Percentiles rank a stretch among this genome's conserved stretches.
These are phyloP conservation scores for Leersia perrieri DNA, from an alignment of 176 grass and related monocot species.

Conservation along the genomic window DNA sequence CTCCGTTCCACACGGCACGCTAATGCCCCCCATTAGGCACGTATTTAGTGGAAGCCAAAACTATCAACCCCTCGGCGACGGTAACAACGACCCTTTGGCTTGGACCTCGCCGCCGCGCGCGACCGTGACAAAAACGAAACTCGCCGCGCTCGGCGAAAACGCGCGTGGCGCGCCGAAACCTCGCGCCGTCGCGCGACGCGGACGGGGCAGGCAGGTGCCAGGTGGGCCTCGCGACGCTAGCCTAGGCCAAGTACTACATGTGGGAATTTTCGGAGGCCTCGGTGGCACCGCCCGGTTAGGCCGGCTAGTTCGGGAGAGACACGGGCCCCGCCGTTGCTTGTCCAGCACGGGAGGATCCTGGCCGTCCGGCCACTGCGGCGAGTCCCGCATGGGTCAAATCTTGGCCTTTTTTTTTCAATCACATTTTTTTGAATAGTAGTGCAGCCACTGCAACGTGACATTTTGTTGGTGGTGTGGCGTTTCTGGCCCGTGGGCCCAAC, in stretches of 20 bases:
- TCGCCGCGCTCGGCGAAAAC: background rate
- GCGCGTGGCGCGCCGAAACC: too few species aligned
- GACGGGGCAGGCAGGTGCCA: background rate
- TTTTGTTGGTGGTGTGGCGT: background rate
- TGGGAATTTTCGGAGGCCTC: background rate
- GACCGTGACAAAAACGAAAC: background rate
- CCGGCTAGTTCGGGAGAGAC: background rate
- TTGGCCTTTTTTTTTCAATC: background rate
- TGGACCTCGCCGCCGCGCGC: background rate
- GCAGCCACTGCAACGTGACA: too few species aligned
- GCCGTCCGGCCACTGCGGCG: background rate
- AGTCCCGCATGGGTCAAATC: slow-evolving; percentile 5
- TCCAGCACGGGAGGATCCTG: slow-evolving; percentile 20
- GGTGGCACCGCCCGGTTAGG: background rate
- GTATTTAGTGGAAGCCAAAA: background rate
- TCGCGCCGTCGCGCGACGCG: too few species aligned
- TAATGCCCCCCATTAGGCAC: background rate
- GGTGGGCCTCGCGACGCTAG: background rate
- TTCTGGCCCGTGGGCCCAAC: background rate
- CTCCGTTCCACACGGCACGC: background rate
- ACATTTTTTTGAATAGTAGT: background rate
- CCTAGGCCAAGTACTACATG: too few species aligned
- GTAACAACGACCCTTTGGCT: too few species aligned
- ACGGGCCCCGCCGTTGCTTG: slow-evolving; percentile 5
- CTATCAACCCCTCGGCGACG: background rate